Evolutionary conservation across 352 stramenopile genomes (phyloP).

Genomic region (Pythium myriotylum): DNA sequence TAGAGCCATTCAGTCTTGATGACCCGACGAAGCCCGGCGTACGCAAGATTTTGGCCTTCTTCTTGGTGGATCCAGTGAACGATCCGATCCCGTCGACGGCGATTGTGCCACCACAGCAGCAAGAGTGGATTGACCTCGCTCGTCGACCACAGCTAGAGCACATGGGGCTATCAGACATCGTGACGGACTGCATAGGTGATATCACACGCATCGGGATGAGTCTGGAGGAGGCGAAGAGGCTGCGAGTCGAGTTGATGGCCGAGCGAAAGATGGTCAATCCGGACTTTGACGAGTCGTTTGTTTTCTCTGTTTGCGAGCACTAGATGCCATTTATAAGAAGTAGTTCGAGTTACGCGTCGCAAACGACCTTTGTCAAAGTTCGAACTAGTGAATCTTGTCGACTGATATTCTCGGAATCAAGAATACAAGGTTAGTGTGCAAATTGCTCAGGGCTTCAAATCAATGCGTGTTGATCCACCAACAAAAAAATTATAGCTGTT

Average conservation of each 20-base stretch:
- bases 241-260: constrained; percentile 4
- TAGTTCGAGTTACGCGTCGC: too few species aligned
- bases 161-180: not conserved
- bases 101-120: constrained; percentile 34
- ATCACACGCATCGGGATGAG: constrained; percentile 13
- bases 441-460: too few species aligned
- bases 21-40: constrained; percentile 27
- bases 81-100: constrained; percentile 28
- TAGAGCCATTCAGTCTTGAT: constrained; percentile 30
- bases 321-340: too few species aligned
- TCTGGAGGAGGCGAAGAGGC: constrained; percentile 10
- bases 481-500: too few species aligned
- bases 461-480: too few species aligned
- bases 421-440: too few species aligned
- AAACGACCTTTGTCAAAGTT: too few species aligned
- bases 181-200: not conserved
- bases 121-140: constrained; percentile 20
- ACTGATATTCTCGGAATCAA: too few species aligned
- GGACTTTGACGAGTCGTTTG: too few species aligned
- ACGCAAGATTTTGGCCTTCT: constrained; percentile 42
- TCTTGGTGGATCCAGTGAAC: constrained; percentile 28
- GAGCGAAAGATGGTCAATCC: too few species aligned
- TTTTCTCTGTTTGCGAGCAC: too few species aligned
- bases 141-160: not conserved
- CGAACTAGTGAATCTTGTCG: too few species aligned